Conservation (phyloP, 2,329 filamentous ascomycete genomes). For the Monilinia aucupariae region DNA sequence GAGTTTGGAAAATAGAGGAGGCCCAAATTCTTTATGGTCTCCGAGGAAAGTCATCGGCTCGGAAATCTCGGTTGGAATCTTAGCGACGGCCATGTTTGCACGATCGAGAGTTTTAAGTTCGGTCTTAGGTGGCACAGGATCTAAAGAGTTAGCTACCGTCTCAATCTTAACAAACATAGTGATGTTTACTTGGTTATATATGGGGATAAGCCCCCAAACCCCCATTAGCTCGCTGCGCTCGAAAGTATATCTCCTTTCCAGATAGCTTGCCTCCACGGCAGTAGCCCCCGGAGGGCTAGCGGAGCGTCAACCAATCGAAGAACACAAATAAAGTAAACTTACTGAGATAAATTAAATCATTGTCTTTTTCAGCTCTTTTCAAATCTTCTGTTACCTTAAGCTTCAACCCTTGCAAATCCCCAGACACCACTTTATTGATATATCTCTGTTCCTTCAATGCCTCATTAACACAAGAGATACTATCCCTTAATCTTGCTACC, state of each 20-base stretch:
- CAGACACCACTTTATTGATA: slow-evolving; percentile 73
- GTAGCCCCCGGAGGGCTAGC: slow-evolving; percentile 7
- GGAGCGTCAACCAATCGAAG: not conserved
- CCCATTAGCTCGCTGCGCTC: not conserved
- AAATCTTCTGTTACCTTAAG: slow-evolving; percentile 77
- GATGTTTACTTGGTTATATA: not conserved
- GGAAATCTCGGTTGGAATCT: slow-evolving; percentile 74
- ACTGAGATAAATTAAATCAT: slow-evolving; percentile 90
- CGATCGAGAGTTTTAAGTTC: slow-evolving; percentile 81
- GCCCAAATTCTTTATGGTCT: slow-evolving; percentile 73
- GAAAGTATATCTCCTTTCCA: not conserved
- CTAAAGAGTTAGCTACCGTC: slow-evolving; percentile 38
- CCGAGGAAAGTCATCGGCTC: slow-evolving; percentile 76
- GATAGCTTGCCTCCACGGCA: slow-evolving; percentile 1
- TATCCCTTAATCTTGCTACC: slow-evolving; percentile 78
- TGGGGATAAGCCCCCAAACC: not conserved
- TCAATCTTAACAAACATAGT: not conserved
- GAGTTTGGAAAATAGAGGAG: slow-evolving; percentile 80
- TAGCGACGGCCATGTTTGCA: slow-evolving; percentile 79
- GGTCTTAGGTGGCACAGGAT: slow-evolving; percentile 78
- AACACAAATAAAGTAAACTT: slow-evolving; percentile 31
- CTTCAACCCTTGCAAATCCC: slow-evolving; percentile 79
- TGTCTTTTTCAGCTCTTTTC: slow-evolving; percentile 91
- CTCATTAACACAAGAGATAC: slow-evolving; percentile 75
- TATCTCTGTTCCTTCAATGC: slow-evolving; percentile 80